Percentiles rank a stretch among this genome's conserved stretches.
phyloP scores from a whole-genome alignment of 805 yeast genomes.

The Kodamaea hsintzibuensis region DNA sequence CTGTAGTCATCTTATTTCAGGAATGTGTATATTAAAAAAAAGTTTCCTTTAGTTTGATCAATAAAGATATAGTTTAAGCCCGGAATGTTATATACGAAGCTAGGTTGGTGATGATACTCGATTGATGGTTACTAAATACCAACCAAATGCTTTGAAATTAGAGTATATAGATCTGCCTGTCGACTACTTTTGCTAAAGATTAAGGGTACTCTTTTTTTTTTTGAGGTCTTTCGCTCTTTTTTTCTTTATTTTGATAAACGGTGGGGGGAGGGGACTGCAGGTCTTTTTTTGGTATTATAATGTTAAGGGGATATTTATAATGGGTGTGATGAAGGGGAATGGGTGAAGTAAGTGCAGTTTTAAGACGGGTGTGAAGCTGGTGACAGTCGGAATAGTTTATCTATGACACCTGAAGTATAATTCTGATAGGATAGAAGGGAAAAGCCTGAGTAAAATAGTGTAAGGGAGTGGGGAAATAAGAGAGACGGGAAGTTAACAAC shows the following conservation, averaged over 20 bases:
- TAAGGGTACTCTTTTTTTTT: background rate
- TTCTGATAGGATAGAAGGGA: no score
- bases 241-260: background rate
- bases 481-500: no score
- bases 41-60: background rate
- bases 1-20: slow-evolving; percentile 32
- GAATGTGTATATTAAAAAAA: background rate
- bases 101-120: background rate
- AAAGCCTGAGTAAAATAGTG: no score
- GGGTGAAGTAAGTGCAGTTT: background rate
- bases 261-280: background rate
- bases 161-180: background rate
- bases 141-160: background rate
- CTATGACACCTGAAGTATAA: no score
- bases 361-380: no score
- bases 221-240: background rate
- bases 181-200: background rate
- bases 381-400: no score
- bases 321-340: background rate
- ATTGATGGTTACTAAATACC: background rate
- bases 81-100: background rate
- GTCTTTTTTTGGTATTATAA: background rate
- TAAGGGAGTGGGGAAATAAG: no score
- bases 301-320: background rate
- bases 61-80: background rate